Evolutionary conservation across 1,284 basidiomycete species (phyloP).

Genomic region (Ganoderma multipileum): DNA sequence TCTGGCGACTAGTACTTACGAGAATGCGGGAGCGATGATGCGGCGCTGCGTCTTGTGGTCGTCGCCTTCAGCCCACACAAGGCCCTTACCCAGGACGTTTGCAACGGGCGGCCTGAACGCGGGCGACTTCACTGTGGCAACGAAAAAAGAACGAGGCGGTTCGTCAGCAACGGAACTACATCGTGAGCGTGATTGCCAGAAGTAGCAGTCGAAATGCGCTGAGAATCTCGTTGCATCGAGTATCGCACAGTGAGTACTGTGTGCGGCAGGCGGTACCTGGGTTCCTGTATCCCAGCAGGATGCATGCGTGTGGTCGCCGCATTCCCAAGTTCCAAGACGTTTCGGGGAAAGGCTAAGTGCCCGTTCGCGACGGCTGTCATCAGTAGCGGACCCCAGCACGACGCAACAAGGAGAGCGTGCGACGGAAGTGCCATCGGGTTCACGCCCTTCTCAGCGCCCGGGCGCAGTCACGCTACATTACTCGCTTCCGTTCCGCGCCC

Average conservation of each 20-base stretch:
- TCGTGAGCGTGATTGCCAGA: not conserved
- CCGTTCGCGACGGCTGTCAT: not conserved
- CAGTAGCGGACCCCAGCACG: not conserved
- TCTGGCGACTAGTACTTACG: conserved; percentile 26
- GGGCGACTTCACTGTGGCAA: conserved; percentile 35
- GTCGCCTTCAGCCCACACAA: conserved; percentile 41
- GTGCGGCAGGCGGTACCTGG: not conserved
- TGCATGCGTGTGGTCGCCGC: not conserved
- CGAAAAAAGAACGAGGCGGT: not conserved
- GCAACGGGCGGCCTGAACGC: conserved; percentile 35
- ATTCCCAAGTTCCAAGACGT: not conserved
- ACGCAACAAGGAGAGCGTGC: not conserved
- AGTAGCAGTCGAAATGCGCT: not conserved
- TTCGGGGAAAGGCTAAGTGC: not conserved
- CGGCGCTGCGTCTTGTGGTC: conserved; percentile 41
- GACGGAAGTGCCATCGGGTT: not conserved
- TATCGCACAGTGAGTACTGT: not conserved
- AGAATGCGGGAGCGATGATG: conserved; percentile 42
- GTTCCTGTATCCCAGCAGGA: not conserved
- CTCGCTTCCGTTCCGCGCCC: conserved; percentile 7
- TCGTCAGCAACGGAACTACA: conserved; percentile 9
- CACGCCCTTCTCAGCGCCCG: not conserved
- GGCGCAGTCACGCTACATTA: not conserved
- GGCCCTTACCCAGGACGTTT: conserved; percentile 38
- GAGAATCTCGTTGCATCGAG: not conserved